Evolutionary conservation across 2,329 filamentous ascomycete genomes (phyloP).

Genomic region (Penicillium sp.): DNA sequence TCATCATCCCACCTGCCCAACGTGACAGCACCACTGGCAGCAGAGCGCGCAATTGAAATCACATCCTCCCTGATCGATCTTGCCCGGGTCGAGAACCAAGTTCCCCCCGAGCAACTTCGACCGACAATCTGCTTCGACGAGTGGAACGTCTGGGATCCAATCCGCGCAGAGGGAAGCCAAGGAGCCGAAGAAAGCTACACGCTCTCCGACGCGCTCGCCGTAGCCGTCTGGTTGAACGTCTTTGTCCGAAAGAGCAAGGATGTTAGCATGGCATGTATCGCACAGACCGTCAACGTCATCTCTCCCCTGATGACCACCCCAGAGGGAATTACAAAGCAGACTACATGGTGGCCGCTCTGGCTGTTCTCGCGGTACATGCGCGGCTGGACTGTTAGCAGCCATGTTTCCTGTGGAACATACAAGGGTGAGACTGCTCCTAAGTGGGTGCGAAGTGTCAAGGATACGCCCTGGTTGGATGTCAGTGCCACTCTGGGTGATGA

Average conservation of each 20-base stretch:
- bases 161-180: conserved; percentile 65
- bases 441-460: conserved; percentile 50
- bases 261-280: conserved; percentile 76
- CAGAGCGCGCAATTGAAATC: conserved; percentile 72
- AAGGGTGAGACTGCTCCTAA: conserved; percentile 52
- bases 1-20: conserved; percentile 54
- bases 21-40: conserved; percentile 63
- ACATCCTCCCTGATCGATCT: conserved; percentile 68
- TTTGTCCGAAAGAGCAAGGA: conserved; percentile 69
- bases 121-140: conserved; percentile 79
- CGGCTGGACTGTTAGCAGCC: conserved; percentile 64
- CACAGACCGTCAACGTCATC: conserved; percentile 76
- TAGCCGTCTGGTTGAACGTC: conserved; percentile 71
- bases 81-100: conserved; percentile 64
- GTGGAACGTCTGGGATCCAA: conserved; percentile 80
- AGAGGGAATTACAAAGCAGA: conserved; percentile 65
- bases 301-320: conserved; percentile 70
- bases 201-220: conserved; percentile 72
- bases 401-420: conserved; percentile 64
- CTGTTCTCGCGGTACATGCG: conserved; percentile 72
- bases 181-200: conserved; percentile 74
- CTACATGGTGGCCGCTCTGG: conserved; percentile 71
- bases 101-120: conserved; percentile 56
- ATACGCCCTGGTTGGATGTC: conserved; percentile 60
- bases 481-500: conserved; percentile 47